These are phyloP conservation scores for Wickerhamomyces bovis DNA, from an alignment of 805 yeast species.

Conservation along the genomic window DNA sequence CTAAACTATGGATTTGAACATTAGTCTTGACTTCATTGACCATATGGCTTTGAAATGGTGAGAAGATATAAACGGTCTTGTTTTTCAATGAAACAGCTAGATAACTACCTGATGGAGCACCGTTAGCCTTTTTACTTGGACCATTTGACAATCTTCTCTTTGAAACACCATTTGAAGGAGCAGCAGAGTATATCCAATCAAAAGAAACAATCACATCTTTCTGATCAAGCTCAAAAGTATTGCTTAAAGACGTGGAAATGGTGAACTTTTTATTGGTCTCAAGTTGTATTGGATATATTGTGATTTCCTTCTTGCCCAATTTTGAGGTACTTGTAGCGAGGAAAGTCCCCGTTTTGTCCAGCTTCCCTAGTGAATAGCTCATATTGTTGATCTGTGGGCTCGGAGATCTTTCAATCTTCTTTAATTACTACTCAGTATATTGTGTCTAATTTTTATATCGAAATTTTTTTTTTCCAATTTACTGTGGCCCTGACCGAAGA, in stretches of 20 bases:
- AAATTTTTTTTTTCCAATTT: neutral
- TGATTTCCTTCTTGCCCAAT: conserved; percentile 41
- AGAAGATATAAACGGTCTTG: conserved; percentile 37
- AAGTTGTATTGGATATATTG: conserved; percentile 29
- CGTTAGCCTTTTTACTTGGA: conserved; percentile 1
- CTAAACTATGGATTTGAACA: neutral
- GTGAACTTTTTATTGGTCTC: conserved; percentile 15
- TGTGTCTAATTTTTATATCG: neutral
- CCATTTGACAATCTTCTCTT: conserved; percentile 23
- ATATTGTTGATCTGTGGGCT: neutral
- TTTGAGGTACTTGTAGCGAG: conserved; percentile 37
- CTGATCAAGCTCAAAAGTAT: conserved; percentile 35
- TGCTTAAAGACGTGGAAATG: conserved; percentile 19
- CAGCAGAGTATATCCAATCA: conserved; percentile 29
- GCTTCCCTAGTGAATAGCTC: conserved; percentile 7
- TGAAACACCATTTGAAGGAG: conserved; percentile 13
- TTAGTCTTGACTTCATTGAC: conserved; percentile 31
- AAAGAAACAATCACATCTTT: conserved; percentile 32
- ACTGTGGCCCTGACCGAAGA: neutral
- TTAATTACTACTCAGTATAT: neutral
- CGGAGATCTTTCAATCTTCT: neutral
- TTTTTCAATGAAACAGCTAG: conserved; percentile 29
- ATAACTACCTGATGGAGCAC: conserved; percentile 7
- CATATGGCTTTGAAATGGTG: conserved; percentile 37
- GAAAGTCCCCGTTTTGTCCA: conserved; percentile 28